Percentiles rank a stretch among this genome's conserved stretches.
Conservation (phyloP, 148 eudicot genomes). For the Silene latifolia region DNA sequence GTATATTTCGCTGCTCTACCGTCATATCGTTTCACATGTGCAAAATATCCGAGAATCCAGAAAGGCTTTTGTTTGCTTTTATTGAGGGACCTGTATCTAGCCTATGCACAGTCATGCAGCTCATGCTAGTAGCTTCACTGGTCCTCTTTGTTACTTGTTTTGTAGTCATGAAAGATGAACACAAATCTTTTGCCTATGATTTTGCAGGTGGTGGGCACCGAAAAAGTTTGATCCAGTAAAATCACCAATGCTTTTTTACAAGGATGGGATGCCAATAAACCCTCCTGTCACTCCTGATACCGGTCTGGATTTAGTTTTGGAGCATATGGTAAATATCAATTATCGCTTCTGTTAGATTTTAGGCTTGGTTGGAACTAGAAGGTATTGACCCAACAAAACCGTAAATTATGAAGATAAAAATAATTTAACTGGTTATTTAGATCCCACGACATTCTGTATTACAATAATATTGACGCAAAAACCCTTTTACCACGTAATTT, state of each 20-base stretch:
- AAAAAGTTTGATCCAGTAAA: conserved; percentile 87
- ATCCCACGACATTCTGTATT: neutral
- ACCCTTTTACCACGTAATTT: neutral
- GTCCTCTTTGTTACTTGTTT: neutral
- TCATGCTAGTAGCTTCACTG: neutral
- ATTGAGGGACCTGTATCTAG: neutral
- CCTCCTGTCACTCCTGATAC: conserved; percentile 69
- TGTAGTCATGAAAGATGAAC: neutral
- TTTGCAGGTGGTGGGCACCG: conserved; percentile 95
- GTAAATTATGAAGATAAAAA: too few species aligned
- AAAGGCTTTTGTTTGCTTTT: neutral
- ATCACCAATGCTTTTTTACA: conserved; percentile 90
- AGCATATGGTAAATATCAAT: conserved; percentile 55
- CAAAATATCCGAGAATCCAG: neutral
- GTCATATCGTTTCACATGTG: neutral
- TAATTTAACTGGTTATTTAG: too few species aligned
- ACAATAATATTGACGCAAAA: neutral
- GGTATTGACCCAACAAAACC: too few species aligned
- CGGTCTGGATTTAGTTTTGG: conserved; percentile 73
- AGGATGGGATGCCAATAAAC: conserved; percentile 56
- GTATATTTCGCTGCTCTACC: neutral
- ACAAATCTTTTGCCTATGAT: conserved; percentile 6
- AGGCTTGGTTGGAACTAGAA: too few species aligned
- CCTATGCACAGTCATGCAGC: neutral
- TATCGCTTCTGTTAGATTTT: conserved; percentile 6